phyloP scores from a whole-genome alignment of 2,329 filamentous ascomycete species.

The Penicillium oxalicum region DNA sequence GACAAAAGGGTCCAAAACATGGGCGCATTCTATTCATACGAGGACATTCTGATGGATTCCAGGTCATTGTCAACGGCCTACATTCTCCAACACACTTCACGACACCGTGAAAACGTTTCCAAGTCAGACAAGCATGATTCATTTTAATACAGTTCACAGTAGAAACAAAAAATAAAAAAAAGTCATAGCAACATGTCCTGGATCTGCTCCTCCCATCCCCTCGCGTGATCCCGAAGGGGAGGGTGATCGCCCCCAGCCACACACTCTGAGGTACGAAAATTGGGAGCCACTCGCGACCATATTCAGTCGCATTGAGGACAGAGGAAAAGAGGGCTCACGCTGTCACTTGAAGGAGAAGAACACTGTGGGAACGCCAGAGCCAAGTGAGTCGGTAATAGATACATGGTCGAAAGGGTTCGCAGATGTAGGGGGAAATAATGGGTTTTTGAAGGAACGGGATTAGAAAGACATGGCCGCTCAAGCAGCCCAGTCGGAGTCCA shows the following conservation, averaged over 20 bases:
- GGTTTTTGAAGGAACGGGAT: constrained; percentile 1
- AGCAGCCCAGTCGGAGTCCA: constrained; percentile 43
- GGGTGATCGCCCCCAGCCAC: constrained; percentile 4
- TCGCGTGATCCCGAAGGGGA: constrained; percentile 3
- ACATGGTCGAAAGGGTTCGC: constrained; percentile 21
- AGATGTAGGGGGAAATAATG: constrained; percentile 11
- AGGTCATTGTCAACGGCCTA: neutral
- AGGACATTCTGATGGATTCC: constrained; percentile 3
- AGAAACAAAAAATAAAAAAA: constrained; percentile 1
- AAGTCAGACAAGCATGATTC: constrained; percentile 4
- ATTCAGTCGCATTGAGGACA: neutral
- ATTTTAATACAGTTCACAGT: constrained; percentile 15
- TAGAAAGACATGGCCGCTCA: constrained; percentile 10
- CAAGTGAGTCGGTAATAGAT: constrained; percentile 29
- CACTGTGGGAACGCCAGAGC: constrained; percentile 30
- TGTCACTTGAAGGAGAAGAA: constrained; percentile 12
- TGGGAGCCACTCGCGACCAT: constrained; percentile 16
- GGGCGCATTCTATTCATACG: constrained; percentile 5
- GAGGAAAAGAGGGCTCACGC: constrained; percentile 20
- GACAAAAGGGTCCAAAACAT: constrained; percentile 13
- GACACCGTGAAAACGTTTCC: neutral
- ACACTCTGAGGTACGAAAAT: constrained; percentile 7
- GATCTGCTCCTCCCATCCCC: constrained; percentile 14
- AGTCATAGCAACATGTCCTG: constrained; percentile 7
- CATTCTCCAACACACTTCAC: constrained; percentile 6